These are phyloP conservation scores for Flaveria bidentis DNA, from an alignment of 129 eudicot species.

Conservation along the genomic window DNA sequence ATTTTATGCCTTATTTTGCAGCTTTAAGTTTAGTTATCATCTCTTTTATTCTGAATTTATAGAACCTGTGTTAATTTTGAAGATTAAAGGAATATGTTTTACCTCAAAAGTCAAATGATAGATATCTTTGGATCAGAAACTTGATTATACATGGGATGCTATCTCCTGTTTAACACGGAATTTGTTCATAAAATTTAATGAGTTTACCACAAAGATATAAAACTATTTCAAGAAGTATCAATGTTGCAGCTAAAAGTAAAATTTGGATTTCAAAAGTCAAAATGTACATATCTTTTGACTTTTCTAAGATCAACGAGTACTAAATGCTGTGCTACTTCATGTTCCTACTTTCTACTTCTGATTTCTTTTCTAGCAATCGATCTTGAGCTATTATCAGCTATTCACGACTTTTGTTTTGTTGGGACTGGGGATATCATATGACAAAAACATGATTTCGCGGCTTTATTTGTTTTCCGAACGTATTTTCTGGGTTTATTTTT, in stretches of 20 bases:
- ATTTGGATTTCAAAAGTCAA: background rate
- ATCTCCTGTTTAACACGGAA: background rate
- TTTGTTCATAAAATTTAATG: background rate
- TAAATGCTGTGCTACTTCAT: background rate
- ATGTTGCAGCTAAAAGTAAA: conserved; percentile 1
- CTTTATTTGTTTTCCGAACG: background rate
- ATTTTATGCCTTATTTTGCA: conserved; percentile 8
- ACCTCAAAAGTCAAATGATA: conserved; percentile 9
- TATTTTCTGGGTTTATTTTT: background rate
- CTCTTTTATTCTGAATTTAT: background rate
- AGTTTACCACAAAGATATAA: background rate
- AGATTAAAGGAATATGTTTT: background rate
- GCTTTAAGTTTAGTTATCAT: background rate
- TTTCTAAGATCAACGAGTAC: background rate
- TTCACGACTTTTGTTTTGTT: background rate
- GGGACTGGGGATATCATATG: background rate
- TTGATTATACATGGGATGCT: background rate
- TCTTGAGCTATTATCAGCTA: background rate
- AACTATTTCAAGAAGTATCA: background rate
- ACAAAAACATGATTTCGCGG: background rate
- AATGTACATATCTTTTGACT: background rate
- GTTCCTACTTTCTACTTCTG: background rate
- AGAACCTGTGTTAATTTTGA: background rate
- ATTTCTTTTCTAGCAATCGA: background rate
- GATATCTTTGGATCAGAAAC: background rate